Base-by-base conservation (phyloP, 345 rosid species). In the Bruguiera parviflora region DNA sequence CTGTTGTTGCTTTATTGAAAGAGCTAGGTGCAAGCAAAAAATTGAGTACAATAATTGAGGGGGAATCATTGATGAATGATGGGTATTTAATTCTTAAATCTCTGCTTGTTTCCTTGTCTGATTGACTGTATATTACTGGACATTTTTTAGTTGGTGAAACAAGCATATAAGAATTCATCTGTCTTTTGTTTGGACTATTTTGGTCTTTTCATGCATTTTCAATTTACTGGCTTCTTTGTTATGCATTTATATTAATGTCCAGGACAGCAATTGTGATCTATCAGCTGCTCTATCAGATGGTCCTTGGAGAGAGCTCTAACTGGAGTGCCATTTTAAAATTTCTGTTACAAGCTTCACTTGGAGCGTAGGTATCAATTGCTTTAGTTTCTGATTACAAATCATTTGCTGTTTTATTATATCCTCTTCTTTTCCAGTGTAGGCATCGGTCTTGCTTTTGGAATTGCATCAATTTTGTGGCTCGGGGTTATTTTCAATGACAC, bases 21-120 rank as follows among this genome's bases (percentile, higher is more conserved):
- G 99, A 95, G 65, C 97, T 95, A 77, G 99, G 97, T 75, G 96
- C 99, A 56, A 95, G 97, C 80, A 95, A 95, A 82, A 95, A 95
- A 80, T 76, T 95, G 71, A 92, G 79, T 82, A 92, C 99, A 9
- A 77, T 95, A 62, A 95, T 95, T 72, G 99, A 95, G 83, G 99
- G 99, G 59, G 99, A 95, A 71, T 95, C 99, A 53, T 71, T 95
- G 76, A 95, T 95, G 99, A 95, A 92, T 82, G 99, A 95, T 70
- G 99, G 99, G 99, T 95, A 89, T 53, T 33, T 62, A 25, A 33
- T 22, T 62, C 8, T 49, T 28, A 11, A 53, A 62, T 49, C 13
- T n/a, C 28, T 77, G 49, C 39, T 15, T 47, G 49, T 60, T 21
- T 56, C 47, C 39, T 35, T 28, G 53, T 68, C n/a, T 61, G 25